Percentiles rank a stretch among this genome's conserved stretches.
Conservation (phyloP, 2,329 filamentous ascomycete genomes). For the Macrophomina tecta region DNA sequence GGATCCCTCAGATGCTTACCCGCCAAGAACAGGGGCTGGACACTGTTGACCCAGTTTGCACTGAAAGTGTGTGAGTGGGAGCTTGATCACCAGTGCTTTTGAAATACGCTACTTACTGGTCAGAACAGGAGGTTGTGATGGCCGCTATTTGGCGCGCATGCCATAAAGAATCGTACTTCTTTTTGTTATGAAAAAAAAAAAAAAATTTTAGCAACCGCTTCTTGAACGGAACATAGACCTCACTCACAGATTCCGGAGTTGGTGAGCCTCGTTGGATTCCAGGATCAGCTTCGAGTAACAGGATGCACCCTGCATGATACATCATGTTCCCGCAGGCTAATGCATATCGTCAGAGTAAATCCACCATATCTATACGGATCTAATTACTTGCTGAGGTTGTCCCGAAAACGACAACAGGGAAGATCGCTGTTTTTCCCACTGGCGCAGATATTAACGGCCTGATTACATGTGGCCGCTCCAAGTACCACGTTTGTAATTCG, state of each 20-base stretch:
- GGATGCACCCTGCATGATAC: conserved; percentile 10
- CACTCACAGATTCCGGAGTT: background rate
- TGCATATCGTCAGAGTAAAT: background rate
- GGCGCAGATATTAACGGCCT: background rate
- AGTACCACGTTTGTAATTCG: background rate
- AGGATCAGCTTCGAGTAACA: background rate
- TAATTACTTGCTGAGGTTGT: conserved; percentile 2
- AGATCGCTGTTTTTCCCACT: background rate
- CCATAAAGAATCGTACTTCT: background rate
- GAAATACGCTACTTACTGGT: conserved; percentile 1
- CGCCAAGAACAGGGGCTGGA: conserved; percentile 6
- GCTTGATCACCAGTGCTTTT: background rate
- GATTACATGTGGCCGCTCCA: background rate
- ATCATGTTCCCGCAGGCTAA: conserved; percentile 1
- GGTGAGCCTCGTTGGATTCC: no score
- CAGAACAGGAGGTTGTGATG: background rate
- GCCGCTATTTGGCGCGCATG: conserved; percentile 5
- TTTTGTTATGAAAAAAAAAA: no score
- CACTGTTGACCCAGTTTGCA: conserved; percentile 10
- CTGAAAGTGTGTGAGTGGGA: background rate
- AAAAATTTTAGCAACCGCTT: background rate
- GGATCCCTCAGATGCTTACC: background rate
- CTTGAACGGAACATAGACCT: background rate
- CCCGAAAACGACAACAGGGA: background rate
- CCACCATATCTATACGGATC: background rate